These are phyloP conservation scores for Calonectria ilicicola DNA, from an alignment of 2,329 filamentous ascomycete species.

Conservation along the genomic window DNA sequence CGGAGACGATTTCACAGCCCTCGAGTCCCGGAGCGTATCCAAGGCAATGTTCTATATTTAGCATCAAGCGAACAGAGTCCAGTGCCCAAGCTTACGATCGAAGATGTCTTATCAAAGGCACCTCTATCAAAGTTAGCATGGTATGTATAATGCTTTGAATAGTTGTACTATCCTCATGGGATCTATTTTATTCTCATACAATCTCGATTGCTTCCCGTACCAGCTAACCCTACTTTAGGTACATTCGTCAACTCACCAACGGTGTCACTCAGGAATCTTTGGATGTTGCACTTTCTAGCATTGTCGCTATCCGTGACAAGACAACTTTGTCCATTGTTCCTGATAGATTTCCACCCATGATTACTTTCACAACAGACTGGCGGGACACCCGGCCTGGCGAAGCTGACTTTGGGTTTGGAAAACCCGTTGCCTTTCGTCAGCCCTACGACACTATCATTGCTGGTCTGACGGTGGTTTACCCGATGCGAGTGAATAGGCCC, in stretches of 20 bases:
- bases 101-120: slow-evolving; percentile 50
- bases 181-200: not conserved
- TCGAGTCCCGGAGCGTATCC: slow-evolving; percentile 47
- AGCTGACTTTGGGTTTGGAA: slow-evolving; percentile 51
- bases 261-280: slow-evolving; percentile 47
- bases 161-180: not conserved
- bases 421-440: slow-evolving; percentile 46
- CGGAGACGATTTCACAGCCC: slow-evolving; percentile 47
- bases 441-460: slow-evolving; percentile 44
- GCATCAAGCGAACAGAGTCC: slow-evolving; percentile 5
- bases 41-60: slow-evolving; percentile 48
- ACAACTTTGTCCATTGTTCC: slow-evolving; percentile 46
- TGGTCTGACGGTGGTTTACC: slow-evolving; percentile 45
- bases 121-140: slow-evolving; percentile 50
- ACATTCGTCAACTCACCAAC: slow-evolving; percentile 52
- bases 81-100: slow-evolving; percentile 44
- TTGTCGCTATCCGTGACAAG: slow-evolving; percentile 53
- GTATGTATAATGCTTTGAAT: not conserved
- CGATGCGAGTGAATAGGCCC: slow-evolving; percentile 30
- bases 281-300: slow-evolving; percentile 38
- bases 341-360: slow-evolving; percentile 51
- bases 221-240: slow-evolving; percentile 26
- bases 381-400: slow-evolving; percentile 44
- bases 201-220: not conserved
- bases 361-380: slow-evolving; percentile 50